These are phyloP conservation scores for Calocybe gambosa DNA, from an alignment of 1,284 basidiomycete genomes.

Conservation along the genomic window DNA sequence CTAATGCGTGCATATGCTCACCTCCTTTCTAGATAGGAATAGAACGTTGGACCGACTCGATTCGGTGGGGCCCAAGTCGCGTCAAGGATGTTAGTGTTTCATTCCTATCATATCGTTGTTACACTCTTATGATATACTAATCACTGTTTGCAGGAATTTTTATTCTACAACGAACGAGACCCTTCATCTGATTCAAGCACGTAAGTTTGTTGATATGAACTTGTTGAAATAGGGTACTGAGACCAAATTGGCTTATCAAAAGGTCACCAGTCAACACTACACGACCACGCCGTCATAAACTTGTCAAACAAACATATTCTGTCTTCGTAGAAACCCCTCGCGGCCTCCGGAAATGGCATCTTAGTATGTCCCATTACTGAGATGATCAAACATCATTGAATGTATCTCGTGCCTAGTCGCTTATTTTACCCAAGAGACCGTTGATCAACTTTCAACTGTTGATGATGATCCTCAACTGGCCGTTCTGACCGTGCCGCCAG, in stretches of 20 bases:
- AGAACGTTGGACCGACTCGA: constrained; percentile 76
- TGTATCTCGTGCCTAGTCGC: constrained; percentile 41
- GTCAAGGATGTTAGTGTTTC: constrained; percentile 57
- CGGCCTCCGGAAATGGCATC: constrained; percentile 71
- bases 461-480: constrained; percentile 52
- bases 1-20: constrained; percentile 14
- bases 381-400: not conserved
- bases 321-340: constrained; percentile 58
- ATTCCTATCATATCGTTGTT: constrained; percentile 1
- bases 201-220: constrained; percentile 16
- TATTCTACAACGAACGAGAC: constrained; percentile 68
- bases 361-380: constrained; percentile 44
- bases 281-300: constrained; percentile 36
- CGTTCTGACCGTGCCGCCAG: constrained; percentile 47
- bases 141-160: constrained; percentile 49
- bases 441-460: constrained; percentile 50
- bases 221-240: not conserved
- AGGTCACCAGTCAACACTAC: constrained; percentile 24
- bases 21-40: constrained; percentile 50
- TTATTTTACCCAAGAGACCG: constrained; percentile 61
- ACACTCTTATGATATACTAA: not conserved
- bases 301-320: constrained; percentile 77
- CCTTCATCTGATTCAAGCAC: constrained; percentile 36
- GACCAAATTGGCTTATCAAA: not conserved
- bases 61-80: constrained; percentile 73